Base-by-base conservation (phyloP, 768 basidiomycete species). In the Russula vinacea region DNA sequence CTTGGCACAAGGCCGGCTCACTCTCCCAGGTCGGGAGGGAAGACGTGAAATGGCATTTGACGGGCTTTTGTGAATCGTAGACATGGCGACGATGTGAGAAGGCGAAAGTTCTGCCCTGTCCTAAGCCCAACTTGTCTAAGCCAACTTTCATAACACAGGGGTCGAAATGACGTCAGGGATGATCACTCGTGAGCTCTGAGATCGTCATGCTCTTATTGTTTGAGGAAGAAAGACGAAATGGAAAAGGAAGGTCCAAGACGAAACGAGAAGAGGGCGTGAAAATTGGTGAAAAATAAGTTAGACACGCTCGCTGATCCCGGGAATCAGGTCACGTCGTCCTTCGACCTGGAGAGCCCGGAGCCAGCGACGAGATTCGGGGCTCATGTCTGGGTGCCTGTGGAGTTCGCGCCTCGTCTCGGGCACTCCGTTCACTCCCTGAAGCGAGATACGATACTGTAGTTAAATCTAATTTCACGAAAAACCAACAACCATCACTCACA, bases 401-500 rank as follows among this genome's bases (percentile, higher is more conserved):
- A n/a, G 47, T 26, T 39, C 33, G 37, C 50, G 24, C 47, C 54
- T 44, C 59, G 19, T 65, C 54, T 40, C 16, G 54, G 33, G 59
- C 64, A 19, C 61, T 22, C 22, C 59, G 49, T 61, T 65, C 40
- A 19, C 33, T 65, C 64, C 64, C 64, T 65, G 26, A 29, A 19
- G 29, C 51, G 29, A 29, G 5, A 29, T 29, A n/a, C n/a, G n/a
- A n/a, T n/a, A n/a, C n/a, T n/a, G n/a, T n/a, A 29, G 29, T 29
- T 5, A 29, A 29, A 29, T 29, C 5, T 29, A 29, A 29, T 29
- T 29, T 29, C 29, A 29, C 29, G 29, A 29, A 29, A 45, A 33
- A 10, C 44, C n/a, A 37, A 70, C 72, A 17, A 26, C 45, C 45
- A 22, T 47, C 45, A 50, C 49, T 62, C 35, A 76, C 76, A 56